Evolutionary conservation across 2,329 filamentous ascomycete species (phyloP), one percentile per base, ranked within the genome.

Genomic region (Arthrinium phaeospermum): DNA sequence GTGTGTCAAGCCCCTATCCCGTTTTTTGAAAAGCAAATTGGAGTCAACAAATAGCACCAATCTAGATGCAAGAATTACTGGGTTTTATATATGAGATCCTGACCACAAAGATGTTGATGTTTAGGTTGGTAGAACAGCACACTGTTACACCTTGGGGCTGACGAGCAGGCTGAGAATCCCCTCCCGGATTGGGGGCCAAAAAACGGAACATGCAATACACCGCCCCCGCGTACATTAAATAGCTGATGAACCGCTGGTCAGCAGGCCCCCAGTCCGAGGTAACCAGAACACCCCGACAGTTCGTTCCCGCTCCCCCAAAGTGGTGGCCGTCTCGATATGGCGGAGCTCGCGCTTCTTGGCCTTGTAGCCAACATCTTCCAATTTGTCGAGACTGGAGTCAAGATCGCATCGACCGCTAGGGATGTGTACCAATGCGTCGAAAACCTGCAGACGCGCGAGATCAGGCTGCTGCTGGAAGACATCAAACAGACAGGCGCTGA

Each of bases 361-460:
- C 57, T 64, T 1, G 57, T 64, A 12, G 57, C 57, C 57, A 64
- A 64, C 34, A 64, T 64, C 12, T 64, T 64, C 34, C 57, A 64
- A 19, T 64, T 64, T 13, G 34, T 64, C 57, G 57, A 64, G 22
- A 14, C 22, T 6, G 57, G 57, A 1, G 8, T 64, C 8, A 64
- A 41, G 19, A 41, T 64, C 8, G 57, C 57, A n/a, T 64, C 16
- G 19, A 64, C 34, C 34, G 57, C 57, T 34, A n/a, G 7, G 6
- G 57, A 64, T 14, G 30, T 64, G 30, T 41, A 64, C 10, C 57
- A 64, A 3, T 41, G 57, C 34, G 19, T 37, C 6, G 57, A 41
- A 2, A 24, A 6, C 19, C 34, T 64, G 5, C 57, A 64, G 34
- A 41, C 57, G 19, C 34, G 34, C 1, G 57, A 64, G 34, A 64